Evolutionary conservation across 1,284 basidiomycete species (phyloP).

Genomic region (Psilocybe mexicana): DNA sequence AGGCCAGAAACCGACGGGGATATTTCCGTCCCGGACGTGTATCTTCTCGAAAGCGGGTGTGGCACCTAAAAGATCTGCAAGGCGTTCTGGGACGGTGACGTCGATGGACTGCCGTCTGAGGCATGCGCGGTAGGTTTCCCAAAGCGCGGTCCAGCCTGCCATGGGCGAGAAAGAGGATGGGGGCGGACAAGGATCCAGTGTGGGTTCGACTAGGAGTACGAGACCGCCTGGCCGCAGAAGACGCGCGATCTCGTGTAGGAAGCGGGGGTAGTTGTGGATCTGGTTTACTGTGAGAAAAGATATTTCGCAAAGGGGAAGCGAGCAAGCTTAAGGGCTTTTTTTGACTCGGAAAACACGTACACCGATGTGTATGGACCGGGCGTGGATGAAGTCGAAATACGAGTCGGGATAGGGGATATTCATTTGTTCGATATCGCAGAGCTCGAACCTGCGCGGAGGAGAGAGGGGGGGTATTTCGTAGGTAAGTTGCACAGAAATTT

Average conservation of each 20-base stretch:
- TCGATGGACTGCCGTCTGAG: constrained; percentile 54
- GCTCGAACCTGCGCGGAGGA: constrained; percentile 53
- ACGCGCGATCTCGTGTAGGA: constrained; percentile 60
- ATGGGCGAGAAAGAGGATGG: constrained; percentile 36
- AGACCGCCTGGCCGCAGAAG: constrained; percentile 71
- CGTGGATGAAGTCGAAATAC: constrained; percentile 67
- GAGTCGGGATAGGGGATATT: constrained; percentile 60
- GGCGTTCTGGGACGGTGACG: constrained; percentile 52
- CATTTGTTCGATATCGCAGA: constrained; percentile 61
- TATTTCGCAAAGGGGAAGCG: constrained; percentile 9
- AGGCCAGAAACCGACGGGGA: constrained; percentile 64
- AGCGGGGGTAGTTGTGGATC: constrained; percentile 60
- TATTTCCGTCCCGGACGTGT: constrained; percentile 48
- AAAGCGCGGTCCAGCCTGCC: constrained; percentile 58
- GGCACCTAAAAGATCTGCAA: constrained; percentile 45
- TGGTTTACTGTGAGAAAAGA: constrained; percentile 26
- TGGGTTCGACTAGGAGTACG: constrained; percentile 60
- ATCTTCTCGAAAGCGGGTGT: constrained; percentile 53
- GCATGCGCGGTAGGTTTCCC: constrained; percentile 58
- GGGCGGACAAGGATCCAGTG: constrained; percentile 22
- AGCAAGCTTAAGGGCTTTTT: constrained; percentile 1
- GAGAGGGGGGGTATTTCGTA: constrained; percentile 6
- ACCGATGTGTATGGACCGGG: constrained; percentile 63
- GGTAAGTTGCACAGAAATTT: constrained; percentile 3
- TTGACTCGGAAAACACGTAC: constrained; percentile 34